Percentiles rank a stretch among this genome's conserved stretches.
Conservation (phyloP, 257 asterid species). For the Rubia yunnanensis region DNA sequence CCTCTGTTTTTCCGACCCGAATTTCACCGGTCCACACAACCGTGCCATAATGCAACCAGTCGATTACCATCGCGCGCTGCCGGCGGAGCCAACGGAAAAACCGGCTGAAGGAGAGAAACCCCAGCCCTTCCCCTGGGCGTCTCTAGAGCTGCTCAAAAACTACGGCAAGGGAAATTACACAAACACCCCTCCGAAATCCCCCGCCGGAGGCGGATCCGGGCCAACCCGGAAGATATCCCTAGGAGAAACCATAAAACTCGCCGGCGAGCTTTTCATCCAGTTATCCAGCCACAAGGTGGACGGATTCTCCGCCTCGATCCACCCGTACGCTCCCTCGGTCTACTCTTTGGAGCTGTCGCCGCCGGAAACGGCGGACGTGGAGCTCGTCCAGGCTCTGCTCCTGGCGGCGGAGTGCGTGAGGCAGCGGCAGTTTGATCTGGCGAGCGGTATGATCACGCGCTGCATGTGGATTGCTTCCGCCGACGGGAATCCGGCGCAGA, state of each 20-base stretch:
- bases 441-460: constrained; percentile 27
- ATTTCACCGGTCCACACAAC: background rate
- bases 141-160: constrained; percentile 26
- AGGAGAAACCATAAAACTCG: constrained; percentile 42
- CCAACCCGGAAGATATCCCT: constrained; percentile 20
- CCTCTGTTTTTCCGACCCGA: background rate
- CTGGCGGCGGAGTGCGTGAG: constrained; percentile 47
- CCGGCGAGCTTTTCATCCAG: constrained; percentile 52
- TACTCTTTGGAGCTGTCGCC: constrained; percentile 25
- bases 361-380: constrained; percentile 46
- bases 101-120: constrained; percentile 11
- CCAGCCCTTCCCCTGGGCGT: constrained; percentile 20
- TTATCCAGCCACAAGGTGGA: constrained; percentile 39
- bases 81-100: background rate
- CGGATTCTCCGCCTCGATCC: constrained; percentile 40
- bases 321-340: constrained; percentile 42
- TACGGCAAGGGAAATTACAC: constrained; percentile 20
- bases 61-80: background rate
- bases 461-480: constrained; percentile 32
- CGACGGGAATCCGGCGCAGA: constrained; percentile 46
- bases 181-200: background rate
- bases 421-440: constrained; percentile 27
- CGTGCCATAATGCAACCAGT: constrained; percentile 7
- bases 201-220: background rate
- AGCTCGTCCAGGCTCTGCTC: constrained; percentile 38